These are phyloP conservation scores for Metarhizium humberi DNA, from an alignment of 2,329 filamentous ascomycete species.

Conservation along the genomic window DNA sequence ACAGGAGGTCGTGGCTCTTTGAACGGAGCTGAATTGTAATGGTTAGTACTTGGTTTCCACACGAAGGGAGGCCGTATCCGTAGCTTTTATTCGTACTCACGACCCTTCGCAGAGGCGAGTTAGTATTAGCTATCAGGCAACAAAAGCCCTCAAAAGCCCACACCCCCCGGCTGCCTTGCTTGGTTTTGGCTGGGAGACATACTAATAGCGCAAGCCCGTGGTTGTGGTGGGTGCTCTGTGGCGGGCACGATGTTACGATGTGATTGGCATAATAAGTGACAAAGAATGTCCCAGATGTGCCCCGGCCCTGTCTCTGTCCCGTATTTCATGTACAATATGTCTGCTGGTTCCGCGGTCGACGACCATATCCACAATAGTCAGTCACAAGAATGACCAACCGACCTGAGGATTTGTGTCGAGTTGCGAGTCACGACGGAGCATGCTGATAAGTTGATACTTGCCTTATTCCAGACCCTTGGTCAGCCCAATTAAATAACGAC, in stretches of 20 bases:
- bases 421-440: background rate
- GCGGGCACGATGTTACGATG: conserved; percentile 1
- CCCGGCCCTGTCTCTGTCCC: background rate
- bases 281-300: background rate
- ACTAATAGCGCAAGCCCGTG: background rate
- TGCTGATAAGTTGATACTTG: background rate
- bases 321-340: background rate
- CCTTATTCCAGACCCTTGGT: background rate
- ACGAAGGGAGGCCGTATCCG: too few relatives aligned
- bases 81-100: too few relatives aligned
- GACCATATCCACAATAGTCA: background rate
- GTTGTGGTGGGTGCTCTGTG: background rate
- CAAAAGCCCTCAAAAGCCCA: background rate
- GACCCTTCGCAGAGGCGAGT: too few relatives aligned
- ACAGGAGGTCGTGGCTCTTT: background rate
- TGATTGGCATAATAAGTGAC: background rate
- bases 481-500: background rate
- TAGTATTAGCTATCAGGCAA: background rate
- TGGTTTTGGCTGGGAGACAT: background rate
- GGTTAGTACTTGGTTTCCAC: too few relatives aligned
- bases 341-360: background rate
- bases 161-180: background rate
- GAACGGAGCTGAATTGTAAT: background rate
- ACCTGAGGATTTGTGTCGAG: background rate
- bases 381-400: background rate